phyloP scores from a whole-genome alignment of 805 yeast species.

The Blastobotrys mokoenaii region DNA sequence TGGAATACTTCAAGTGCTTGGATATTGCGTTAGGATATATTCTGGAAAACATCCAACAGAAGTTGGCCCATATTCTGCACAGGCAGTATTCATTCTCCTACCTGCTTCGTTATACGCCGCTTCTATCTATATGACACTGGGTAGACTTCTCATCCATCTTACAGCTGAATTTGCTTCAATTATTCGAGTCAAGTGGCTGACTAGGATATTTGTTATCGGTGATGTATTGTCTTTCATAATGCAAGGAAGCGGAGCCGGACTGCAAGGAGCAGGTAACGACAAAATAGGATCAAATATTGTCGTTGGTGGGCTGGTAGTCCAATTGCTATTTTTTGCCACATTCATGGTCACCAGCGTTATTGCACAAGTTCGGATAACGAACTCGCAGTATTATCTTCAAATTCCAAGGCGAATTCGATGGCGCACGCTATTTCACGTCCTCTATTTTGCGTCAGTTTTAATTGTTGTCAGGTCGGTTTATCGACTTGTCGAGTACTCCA shows the following conservation, averaged over 20 bases:
- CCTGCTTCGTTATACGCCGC: constrained; percentile 84
- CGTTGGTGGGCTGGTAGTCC: constrained; percentile 72
- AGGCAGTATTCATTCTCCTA: constrained; percentile 58
- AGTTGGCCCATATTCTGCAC: constrained; percentile 45
- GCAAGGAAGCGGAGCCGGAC: constrained; percentile 73
- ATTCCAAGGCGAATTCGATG: constrained; percentile 4
- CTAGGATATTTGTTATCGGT: constrained; percentile 57
- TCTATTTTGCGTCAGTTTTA: constrained; percentile 37
- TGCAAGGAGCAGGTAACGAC: constrained; percentile 30
- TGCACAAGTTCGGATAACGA: constrained; percentile 9
- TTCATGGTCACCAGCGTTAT: constrained; percentile 44
- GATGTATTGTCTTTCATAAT: constrained; percentile 57
- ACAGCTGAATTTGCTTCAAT: constrained; percentile 48
- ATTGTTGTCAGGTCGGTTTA: constrained; percentile 63
- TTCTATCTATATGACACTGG: constrained; percentile 66
- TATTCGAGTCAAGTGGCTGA: constrained; percentile 46
- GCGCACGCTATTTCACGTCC: constrained; percentile 9
- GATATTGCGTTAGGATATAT: constrained; percentile 56
- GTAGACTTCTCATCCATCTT: constrained; percentile 44
- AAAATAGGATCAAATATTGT: constrained; percentile 52
- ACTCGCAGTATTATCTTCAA: not conserved
- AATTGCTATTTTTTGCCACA: constrained; percentile 57
- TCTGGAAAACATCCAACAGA: constrained; percentile 29
- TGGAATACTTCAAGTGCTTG: constrained; percentile 50
- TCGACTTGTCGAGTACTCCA: constrained; percentile 35